phyloP scores from a whole-genome alignment of 108 stramenopile species.

The Cyclostephanos tholiformis region DNA sequence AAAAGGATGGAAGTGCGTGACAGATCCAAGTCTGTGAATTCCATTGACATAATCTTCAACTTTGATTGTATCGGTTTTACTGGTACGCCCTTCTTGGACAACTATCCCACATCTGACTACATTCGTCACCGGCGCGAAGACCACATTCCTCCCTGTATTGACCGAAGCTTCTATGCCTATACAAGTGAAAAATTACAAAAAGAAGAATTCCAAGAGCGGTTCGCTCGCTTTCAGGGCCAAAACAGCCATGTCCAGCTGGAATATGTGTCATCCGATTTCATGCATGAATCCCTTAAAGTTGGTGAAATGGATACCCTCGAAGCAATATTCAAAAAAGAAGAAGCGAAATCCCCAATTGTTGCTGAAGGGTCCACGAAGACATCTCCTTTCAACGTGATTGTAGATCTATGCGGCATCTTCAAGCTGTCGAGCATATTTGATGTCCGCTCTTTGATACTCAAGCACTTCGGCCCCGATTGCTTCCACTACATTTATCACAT shows the following conservation, averaged over 20 bases:
- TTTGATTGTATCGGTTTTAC: conserved; percentile 63
- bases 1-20: conserved; percentile 63
- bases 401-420: conserved; percentile 62
- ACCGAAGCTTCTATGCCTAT: conserved; percentile 60
- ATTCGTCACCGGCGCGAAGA: conserved; percentile 54
- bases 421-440: conserved; percentile 54
- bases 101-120: conserved; percentile 58
- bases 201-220: conserved; percentile 41
- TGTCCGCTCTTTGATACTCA: conserved; percentile 37
- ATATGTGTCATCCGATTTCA: conserved; percentile 56
- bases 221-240: conserved; percentile 52
- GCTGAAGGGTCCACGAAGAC: background rate
- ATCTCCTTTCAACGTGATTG: conserved; percentile 56
- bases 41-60: conserved; percentile 60
- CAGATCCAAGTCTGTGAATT: conserved; percentile 52
- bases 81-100: conserved; percentile 61
- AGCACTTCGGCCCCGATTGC: conserved; percentile 46
- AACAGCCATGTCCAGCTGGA: conserved; percentile 53
- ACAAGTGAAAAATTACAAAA: conserved; percentile 34
- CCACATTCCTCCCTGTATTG: conserved; percentile 55
- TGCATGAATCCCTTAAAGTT: conserved; percentile 45
- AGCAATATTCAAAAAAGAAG: conserved; percentile 44
- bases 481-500: conserved; percentile 64
- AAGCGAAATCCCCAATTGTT: conserved; percentile 2
- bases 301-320: conserved; percentile 55